These are phyloP conservation scores for Citrus hindsii DNA, from an alignment of 345 rosid genomes.

Conservation along the genomic window DNA sequence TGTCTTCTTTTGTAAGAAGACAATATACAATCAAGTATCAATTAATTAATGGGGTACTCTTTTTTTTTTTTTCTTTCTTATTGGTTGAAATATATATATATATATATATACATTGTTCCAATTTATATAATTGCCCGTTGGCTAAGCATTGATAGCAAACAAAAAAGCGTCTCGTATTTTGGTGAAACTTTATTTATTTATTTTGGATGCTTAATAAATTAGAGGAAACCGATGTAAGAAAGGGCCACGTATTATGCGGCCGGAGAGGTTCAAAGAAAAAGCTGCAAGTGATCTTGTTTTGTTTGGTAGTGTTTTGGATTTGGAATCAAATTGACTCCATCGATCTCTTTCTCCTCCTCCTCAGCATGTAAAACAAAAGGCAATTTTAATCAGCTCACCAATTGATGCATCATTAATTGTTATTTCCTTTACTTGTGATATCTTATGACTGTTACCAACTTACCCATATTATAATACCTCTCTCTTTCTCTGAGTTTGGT, in stretches of 20 bases:
- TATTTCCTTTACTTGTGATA: background rate
- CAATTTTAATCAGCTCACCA: constrained; percentile 21
- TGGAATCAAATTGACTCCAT: constrained; percentile 35
- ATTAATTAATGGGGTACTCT: background rate
- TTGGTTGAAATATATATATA: too few relatives aligned
- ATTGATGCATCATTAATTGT: background rate
- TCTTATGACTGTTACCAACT: background rate
- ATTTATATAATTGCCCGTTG: background rate
- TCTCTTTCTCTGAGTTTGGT: background rate
- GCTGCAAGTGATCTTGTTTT: constrained; percentile 30
- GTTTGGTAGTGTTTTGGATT: constrained; percentile 42
- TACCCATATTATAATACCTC: background rate
- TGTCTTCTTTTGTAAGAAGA: constrained; percentile 18
- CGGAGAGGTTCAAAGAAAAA: constrained; percentile 22
- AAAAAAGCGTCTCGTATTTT: constrained; percentile 12
- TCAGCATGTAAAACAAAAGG: background rate
- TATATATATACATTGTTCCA: too few relatives aligned
- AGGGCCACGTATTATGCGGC: constrained; percentile 48
- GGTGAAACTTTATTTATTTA: background rate
- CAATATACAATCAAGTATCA: constrained; percentile 5
- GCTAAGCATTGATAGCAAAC: background rate
- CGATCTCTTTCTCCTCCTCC: background rate
- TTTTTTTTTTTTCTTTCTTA: too few relatives aligned
- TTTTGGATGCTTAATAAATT: background rate
- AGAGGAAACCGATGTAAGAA: constrained; percentile 38